Conservation (phyloP, 768 basidiomycete species). For the Suillus alpinus region DNA sequence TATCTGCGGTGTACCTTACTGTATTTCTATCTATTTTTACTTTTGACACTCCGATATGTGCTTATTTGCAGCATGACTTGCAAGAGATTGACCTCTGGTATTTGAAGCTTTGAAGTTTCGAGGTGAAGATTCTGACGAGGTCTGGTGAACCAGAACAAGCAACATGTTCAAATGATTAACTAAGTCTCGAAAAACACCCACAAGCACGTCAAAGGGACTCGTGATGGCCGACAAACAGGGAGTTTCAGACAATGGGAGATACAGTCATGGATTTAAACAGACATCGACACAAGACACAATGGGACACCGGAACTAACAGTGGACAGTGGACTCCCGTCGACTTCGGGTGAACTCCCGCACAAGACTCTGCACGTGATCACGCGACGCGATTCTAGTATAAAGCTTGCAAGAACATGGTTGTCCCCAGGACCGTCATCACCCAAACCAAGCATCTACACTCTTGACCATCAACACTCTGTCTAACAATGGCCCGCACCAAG, state of each 20-base stretch:
- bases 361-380: not conserved
- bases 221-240: not conserved
- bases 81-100: not conserved
- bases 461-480: not conserved
- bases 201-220: not conserved
- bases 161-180: not conserved
- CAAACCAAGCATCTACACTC: not conserved
- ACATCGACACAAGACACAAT: not conserved
- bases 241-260: not conserved
- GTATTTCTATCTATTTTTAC: slow-evolving; percentile 12
- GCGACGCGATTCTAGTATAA: not conserved
- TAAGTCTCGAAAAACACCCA: not conserved
- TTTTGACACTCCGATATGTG: not conserved
- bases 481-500: slow-evolving; percentile 68
- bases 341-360: not conserved
- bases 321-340: not conserved
- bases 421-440: not conserved
- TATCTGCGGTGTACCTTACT: slow-evolving; percentile 5
- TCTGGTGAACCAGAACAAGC: not conserved
- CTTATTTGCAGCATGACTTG: not conserved
- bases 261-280: not conserved
- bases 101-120: not conserved
- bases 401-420: no score
- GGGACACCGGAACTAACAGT: not conserved
- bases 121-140: not conserved